Evolutionary conservation across 164 flowering plant species (phyloP).

Genomic region (Nelumbo lutea): DNA sequence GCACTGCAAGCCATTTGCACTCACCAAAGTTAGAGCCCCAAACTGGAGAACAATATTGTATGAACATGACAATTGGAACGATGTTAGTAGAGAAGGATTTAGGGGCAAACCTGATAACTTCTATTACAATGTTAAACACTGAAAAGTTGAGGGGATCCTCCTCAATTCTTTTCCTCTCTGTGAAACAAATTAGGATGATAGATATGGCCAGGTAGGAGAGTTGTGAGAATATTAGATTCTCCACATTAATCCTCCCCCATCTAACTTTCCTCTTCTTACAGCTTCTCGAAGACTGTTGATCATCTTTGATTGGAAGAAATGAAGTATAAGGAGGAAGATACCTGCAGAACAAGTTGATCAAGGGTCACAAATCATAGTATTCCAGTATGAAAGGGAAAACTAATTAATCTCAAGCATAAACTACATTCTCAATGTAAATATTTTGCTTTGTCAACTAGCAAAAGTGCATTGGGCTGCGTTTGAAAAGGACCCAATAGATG

Average conservation of each 20-base stretch:
- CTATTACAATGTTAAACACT: conserved; percentile 35
- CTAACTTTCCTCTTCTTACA: neutral
- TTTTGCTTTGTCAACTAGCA: no score
- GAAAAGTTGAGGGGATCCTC: conserved; percentile 56
- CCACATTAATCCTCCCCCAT: neutral
- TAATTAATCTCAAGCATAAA: no score
- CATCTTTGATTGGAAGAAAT: conserved; percentile 29
- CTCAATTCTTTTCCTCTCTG: conserved; percentile 33
- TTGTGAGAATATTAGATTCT: conserved; percentile 35
- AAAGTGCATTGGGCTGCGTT: no score
- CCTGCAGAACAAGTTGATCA: conserved; percentile 27
- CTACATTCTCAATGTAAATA: no score
- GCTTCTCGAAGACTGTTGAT: neutral
- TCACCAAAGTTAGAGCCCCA: no score
- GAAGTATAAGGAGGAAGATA: conserved; percentile 70
- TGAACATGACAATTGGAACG: no score
- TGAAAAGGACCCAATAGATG: no score
- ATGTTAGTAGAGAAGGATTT: no score
- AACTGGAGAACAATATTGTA: no score
- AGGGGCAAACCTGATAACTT: conserved; percentile 33
- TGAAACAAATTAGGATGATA: conserved; percentile 38
- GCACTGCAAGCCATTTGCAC: no score
- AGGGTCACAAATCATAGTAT: no score
- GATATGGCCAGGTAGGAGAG: conserved; percentile 35
- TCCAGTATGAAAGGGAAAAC: no score